Conservation (phyloP, 768 basidiomycete species). For the Lentinula sp. region DNA sequence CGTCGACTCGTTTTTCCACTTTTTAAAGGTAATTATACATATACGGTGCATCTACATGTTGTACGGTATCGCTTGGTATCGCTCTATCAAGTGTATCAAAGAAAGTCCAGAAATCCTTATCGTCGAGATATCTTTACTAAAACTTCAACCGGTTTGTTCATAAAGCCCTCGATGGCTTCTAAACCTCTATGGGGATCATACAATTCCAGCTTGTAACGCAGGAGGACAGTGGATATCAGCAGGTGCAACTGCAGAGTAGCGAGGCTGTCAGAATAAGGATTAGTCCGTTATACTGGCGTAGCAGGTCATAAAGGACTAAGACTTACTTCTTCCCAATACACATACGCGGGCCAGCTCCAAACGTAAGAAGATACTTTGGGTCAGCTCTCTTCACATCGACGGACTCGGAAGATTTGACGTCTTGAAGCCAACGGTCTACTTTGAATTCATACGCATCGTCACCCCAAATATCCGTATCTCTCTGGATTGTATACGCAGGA, state of each 20-base stretch:
- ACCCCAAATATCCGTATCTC: background rate
- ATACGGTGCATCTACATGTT: no score
- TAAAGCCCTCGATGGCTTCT: conserved; percentile 7
- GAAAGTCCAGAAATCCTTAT: background rate
- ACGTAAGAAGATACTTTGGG: conserved; percentile 7
- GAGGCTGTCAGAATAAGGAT: background rate
- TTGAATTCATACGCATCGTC: conserved; percentile 1
- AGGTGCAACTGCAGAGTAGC: conserved; percentile 9
- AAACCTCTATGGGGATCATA: conserved; percentile 2
- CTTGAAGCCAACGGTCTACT: background rate
- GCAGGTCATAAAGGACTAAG: background rate
- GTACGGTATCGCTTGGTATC: background rate
- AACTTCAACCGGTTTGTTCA: conserved; percentile 8
- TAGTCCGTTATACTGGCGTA: background rate
- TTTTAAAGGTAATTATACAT: no score
- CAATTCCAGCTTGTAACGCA: conserved; percentile 6
- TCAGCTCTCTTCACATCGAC: background rate
- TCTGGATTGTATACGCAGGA: conserved; percentile 2
- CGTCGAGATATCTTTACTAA: background rate
- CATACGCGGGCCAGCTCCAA: conserved; percentile 8
- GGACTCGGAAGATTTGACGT: background rate
- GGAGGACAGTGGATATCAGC: background rate
- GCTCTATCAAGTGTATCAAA: background rate
- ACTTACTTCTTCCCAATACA: conserved; percentile 11
- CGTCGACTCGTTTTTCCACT: no score